A percentile compares a stretch with the other conserved stretches of the same genome.
phyloP scores from a whole-genome alignment of 176 grass and related monocot genomes.

The Areca catechu region DNA sequence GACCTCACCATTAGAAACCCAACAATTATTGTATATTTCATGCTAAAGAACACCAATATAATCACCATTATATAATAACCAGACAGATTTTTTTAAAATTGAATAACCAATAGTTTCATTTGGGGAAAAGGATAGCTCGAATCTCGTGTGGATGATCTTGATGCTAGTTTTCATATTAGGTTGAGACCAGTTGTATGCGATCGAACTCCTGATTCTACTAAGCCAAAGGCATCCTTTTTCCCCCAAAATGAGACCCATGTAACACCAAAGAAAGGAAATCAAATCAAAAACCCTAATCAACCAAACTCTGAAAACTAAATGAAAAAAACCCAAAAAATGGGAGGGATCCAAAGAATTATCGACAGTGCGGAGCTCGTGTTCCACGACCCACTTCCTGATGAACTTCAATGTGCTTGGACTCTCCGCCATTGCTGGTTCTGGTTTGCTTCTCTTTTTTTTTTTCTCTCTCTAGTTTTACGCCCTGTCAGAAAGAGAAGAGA shows the following conservation, averaged over 20 bases:
- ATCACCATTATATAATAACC: no score
- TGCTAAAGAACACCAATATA: no score
- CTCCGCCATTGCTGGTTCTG: slow-evolving; percentile 53
- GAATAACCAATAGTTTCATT: no score
- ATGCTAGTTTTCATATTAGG: slow-evolving; percentile 96
- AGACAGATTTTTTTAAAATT: no score
- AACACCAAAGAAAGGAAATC: background rate
- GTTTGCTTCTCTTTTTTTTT: background rate
- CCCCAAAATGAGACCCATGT: background rate
- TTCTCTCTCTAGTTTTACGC: no score
- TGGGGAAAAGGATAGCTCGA: background rate
- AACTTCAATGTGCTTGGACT: slow-evolving; percentile 50
- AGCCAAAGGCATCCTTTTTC: slow-evolving; percentile 78
- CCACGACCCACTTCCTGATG: slow-evolving; percentile 66
- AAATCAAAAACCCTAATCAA: slow-evolving; percentile 25
- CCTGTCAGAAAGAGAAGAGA: background rate
- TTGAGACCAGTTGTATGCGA: slow-evolving; percentile 94
- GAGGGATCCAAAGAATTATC: slow-evolving; percentile 34
- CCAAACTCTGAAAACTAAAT: background rate
- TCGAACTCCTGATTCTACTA: slow-evolving; percentile 68
- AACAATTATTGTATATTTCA: no score
- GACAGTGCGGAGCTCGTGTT: slow-evolving; percentile 95
- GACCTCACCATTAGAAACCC: no score
- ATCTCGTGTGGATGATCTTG: slow-evolving; percentile 98
- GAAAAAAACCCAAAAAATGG: background rate